phyloP scores from a whole-genome alignment of 139 green algal genomes.

The Micractinium sp. region DNA sequence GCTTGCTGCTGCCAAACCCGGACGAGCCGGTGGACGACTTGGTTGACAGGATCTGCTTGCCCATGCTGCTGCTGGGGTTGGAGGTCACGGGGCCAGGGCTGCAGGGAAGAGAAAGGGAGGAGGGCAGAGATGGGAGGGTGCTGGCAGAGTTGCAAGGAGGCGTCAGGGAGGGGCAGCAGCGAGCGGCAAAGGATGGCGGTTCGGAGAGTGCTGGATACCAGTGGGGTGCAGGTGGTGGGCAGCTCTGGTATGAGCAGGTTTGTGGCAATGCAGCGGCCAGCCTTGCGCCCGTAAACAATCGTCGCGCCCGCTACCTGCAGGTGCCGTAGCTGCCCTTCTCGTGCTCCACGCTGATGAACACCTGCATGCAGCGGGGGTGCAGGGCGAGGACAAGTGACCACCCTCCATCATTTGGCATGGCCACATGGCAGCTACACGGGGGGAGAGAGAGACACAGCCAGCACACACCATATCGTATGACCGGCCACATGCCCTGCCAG shows the following conservation, averaged over 20 bases:
- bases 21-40: constrained; percentile 24
- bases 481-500: not conserved
- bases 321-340: constrained; percentile 54
- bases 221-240: not conserved
- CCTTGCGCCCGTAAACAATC: not conserved
- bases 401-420: too few species aligned
- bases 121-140: not conserved
- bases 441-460: too few species aligned
- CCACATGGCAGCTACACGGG: too few species aligned
- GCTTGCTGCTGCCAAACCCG: constrained; percentile 49
- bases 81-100: constrained; percentile 36
- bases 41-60: constrained; percentile 35
- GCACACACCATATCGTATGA: too few species aligned
- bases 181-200: too few species aligned
- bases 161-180: not conserved
- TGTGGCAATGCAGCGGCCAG: not conserved
- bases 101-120: not conserved
- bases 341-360: constrained; percentile 58
- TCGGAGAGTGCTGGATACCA: too few species aligned
- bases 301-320: not conserved
- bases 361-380: constrained; percentile 11
- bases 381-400: not conserved
- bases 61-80: constrained; percentile 33
- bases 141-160: constrained; percentile 5
- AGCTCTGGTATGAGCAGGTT: not conserved